phyloP scores from a whole-genome alignment of 2,329 filamentous ascomycete genomes.

The Zymoseptoria crescenta region DNA sequence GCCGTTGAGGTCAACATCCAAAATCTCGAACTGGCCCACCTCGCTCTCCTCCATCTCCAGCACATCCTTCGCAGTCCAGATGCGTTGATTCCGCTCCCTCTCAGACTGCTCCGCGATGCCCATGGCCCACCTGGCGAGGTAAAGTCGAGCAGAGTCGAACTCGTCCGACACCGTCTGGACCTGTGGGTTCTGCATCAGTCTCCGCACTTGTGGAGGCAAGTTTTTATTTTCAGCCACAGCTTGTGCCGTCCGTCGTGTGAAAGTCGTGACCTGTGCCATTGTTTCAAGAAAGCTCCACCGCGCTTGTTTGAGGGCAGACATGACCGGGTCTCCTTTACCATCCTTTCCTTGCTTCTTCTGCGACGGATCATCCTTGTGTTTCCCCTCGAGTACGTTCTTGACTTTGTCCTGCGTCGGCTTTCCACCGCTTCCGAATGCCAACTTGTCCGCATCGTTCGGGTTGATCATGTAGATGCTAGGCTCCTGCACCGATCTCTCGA shows the following conservation, averaged over 20 bases:
- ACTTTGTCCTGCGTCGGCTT: slow-evolving; percentile 46
- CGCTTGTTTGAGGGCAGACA: slow-evolving; percentile 88
- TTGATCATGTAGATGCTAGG: slow-evolving; percentile 88
- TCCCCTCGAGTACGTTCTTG: slow-evolving; percentile 35
- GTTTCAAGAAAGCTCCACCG: slow-evolving; percentile 96
- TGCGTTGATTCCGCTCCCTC: slow-evolving; percentile 70
- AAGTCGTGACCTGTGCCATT: slow-evolving; percentile 93
- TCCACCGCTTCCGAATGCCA: slow-evolving; percentile 59
- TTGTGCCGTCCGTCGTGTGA: slow-evolving; percentile 84
- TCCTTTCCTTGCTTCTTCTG: slow-evolving; percentile 31
- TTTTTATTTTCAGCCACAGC: slow-evolving; percentile 87
- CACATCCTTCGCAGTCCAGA: slow-evolving; percentile 90
- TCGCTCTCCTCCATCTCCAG: slow-evolving; percentile 90
- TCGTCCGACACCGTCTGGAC: slow-evolving; percentile 94
- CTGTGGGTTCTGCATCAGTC: slow-evolving; percentile 81
- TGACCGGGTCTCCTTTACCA: slow-evolving; percentile 73
- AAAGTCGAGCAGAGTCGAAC: slow-evolving; percentile 91
- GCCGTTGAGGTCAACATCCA: slow-evolving; percentile 68
- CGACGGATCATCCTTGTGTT: slow-evolving; percentile 29
- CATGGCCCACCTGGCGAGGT: slow-evolving; percentile 96
- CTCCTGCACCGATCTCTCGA: slow-evolving; percentile 79
- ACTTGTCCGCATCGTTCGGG: slow-evolving; percentile 73
- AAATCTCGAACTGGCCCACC: slow-evolving; percentile 89
- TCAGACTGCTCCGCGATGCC: slow-evolving; percentile 96
- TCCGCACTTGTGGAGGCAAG: slow-evolving; percentile 77